Evolutionary conservation across 1,284 basidiomycete genomes (phyloP), one percentile per base, ranked within the genome.

Genomic region (Afroboletus lepidellus): DNA sequence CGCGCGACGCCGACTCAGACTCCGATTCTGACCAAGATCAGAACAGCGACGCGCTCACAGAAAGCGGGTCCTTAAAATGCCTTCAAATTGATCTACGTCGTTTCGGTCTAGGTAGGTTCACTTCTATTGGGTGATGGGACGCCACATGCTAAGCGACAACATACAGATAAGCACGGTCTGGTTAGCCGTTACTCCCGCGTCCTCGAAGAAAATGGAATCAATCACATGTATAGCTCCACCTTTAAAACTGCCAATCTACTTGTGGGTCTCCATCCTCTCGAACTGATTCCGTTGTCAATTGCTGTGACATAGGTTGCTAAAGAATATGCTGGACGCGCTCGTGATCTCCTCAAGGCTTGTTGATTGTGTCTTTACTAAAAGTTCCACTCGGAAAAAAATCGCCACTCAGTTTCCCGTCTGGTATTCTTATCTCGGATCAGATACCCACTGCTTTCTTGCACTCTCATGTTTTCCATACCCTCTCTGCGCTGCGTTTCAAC

Each of bases 181-280:
- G 85, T 92, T 46, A 88, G 81, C 62, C 81, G 83, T 34, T 91
- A 88, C 65, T 91, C 87, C 21, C 77, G 81, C 21, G 78, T 87
- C 12, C 77, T 92, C 9, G 80, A 87, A 54, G 77, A 81, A 55
- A 83, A 82, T 57, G 79, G 80, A 6, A 87, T 91, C 67, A 85
- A 89, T 66, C 90, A 91, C 69, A 87, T 91, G 78, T 92, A 92
- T 63, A 87, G 85, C 55, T 90, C 87, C 41, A 91, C 90, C 12
- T 87, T 84, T 63, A 89, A 90, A 69, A 91, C 90, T 15, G 90
- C 90, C 47, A 92, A 92, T 67, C 72, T 92, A 30, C 75, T 92
- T 60, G 88, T 89, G 50, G 46, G 74, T 58, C 39, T 48, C 24
- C 49, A 52, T 53, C 29, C 39, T 57, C 34, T 29, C 2, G n/a